phyloP scores from a whole-genome alignment of 2,329 filamentous ascomycete genomes.

The Ophiocordyceps camponoti-saundersi region DNA sequence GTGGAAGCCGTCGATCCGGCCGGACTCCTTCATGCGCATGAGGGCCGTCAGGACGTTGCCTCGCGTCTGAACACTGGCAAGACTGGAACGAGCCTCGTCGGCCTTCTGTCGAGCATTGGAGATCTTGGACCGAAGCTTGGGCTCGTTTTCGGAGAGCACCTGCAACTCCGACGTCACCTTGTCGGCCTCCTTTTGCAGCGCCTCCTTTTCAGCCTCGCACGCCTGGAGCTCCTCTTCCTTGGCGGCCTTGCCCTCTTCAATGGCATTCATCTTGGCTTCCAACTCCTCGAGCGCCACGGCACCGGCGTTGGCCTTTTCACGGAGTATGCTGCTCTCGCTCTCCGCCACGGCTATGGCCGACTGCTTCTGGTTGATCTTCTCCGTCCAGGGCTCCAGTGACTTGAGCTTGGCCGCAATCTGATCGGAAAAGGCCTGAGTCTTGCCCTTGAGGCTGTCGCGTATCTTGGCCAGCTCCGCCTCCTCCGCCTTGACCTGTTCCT shows the following conservation, averaged over 20 bases:
- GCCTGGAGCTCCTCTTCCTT: constrained; percentile 63
- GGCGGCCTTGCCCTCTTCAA: constrained; percentile 51
- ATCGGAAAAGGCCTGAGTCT: constrained; percentile 88
- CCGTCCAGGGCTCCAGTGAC: constrained; percentile 86
- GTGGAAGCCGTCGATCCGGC: constrained; percentile 92
- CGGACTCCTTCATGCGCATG: constrained; percentile 90
- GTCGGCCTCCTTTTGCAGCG: constrained; percentile 57
- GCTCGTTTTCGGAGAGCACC: constrained; percentile 59
- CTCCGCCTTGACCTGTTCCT: constrained; percentile 58
- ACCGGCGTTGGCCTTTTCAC: constrained; percentile 77
- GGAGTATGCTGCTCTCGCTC: constrained; percentile 82
- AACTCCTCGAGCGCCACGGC: constrained; percentile 71
- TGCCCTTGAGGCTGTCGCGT: constrained; percentile 77
- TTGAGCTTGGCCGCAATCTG: constrained; percentile 87
- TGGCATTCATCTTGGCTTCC: constrained; percentile 57
- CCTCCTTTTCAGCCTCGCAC: constrained; percentile 54
- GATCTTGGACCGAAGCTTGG: constrained; percentile 65
- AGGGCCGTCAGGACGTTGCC: constrained; percentile 82
- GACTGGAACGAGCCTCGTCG: constrained; percentile 81
- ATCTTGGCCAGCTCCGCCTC: constrained; percentile 73
- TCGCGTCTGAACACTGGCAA: constrained; percentile 80
- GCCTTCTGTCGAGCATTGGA: constrained; percentile 87
- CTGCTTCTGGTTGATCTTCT: constrained; percentile 92
- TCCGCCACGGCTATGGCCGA: constrained; percentile 88
- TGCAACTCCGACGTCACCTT: constrained; percentile 57